Percentiles rank a stretch among this genome's conserved stretches.
Conservation (phyloP, 2,329 filamentous ascomycete species). For the Hawksworthiomyces lignivorus region DNA sequence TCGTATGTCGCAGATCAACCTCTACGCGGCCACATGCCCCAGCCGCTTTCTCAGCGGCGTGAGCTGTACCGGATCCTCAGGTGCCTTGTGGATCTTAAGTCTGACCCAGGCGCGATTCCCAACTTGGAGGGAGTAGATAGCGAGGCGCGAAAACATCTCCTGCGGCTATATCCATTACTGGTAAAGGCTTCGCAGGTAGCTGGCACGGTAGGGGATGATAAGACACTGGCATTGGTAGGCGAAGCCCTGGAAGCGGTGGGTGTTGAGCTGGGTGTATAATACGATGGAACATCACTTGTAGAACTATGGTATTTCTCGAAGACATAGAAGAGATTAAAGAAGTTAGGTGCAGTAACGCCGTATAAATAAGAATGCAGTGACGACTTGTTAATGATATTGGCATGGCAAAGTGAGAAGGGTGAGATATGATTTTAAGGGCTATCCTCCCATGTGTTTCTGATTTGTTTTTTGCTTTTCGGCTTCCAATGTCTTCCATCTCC, state of each 20-base stretch:
- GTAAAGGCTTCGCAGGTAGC: slow-evolving; percentile 55
- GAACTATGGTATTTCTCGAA: too few species aligned
- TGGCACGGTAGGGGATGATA: slow-evolving; percentile 49
- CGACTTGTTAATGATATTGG: too few species aligned
- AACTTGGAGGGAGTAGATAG: slow-evolving; percentile 43
- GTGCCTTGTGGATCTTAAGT: slow-evolving; percentile 58
- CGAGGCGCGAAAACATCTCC: slow-evolving; percentile 63
- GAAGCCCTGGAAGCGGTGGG: slow-evolving; percentile 57
- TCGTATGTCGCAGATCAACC: slow-evolving; percentile 88
- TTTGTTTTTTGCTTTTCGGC: too few species aligned
- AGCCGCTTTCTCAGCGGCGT: slow-evolving; percentile 70
- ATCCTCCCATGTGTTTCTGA: too few species aligned
- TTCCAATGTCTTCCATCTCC: too few species aligned
- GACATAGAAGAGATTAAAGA: too few species aligned
- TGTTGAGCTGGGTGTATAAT: slow-evolving; percentile 38
- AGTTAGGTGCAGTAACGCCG: too few species aligned
- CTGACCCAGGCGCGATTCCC: slow-evolving; percentile 63
- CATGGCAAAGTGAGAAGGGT: too few species aligned
- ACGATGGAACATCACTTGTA: too few species aligned
- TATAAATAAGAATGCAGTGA: too few species aligned
- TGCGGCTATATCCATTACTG: slow-evolving; percentile 72
- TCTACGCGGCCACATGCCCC: slow-evolving; percentile 78
- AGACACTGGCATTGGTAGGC: slow-evolving; percentile 49
- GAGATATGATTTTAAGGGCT: too few species aligned
- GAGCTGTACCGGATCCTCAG: slow-evolving; percentile 68